These are phyloP conservation scores for Miamiensis avidus DNA, from an alignment of 169 alveolate species.

Conservation along the genomic window DNA sequence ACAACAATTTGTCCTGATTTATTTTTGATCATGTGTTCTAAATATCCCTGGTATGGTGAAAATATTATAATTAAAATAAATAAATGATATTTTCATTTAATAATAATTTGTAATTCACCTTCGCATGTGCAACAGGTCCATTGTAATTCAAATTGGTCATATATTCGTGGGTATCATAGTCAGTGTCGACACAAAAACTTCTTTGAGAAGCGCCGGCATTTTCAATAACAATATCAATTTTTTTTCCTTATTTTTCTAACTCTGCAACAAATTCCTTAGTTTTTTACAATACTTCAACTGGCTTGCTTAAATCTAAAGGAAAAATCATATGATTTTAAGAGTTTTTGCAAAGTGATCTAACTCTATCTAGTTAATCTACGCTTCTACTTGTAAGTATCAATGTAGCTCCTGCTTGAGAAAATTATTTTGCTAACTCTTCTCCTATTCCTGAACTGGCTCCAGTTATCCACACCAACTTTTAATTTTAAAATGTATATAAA, in stretches of 20 bases:
- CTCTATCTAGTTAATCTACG: background rate
- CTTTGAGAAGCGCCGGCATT: slow-evolving; percentile 18
- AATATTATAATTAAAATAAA: too few species aligned
- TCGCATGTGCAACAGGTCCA: slow-evolving; percentile 23
- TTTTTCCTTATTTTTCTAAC: background rate
- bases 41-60: background rate
- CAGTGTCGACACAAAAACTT: background rate
- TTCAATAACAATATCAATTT: slow-evolving; percentile 9
- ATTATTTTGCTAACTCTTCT: background rate
- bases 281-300: background rate
- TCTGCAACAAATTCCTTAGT: background rate
- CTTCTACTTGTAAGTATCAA: background rate
- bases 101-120: background rate
- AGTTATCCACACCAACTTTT: background rate
- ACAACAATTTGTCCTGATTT: slow-evolving; percentile 18
- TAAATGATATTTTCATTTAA: too few species aligned
- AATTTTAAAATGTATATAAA: background rate
- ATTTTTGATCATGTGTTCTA: background rate
- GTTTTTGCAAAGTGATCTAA: too few species aligned
- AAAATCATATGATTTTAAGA: background rate
- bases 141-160: slow-evolving; percentile 12
- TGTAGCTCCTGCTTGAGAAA: background rate
- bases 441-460: background rate
- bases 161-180: slow-evolving; percentile 14
- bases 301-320: background rate